Evolutionary conservation across 2,329 filamentous ascomycete genomes (phyloP), one percentile per base, ranked within the genome.

Genomic region (Colletotrichum cuscutae): DNA sequence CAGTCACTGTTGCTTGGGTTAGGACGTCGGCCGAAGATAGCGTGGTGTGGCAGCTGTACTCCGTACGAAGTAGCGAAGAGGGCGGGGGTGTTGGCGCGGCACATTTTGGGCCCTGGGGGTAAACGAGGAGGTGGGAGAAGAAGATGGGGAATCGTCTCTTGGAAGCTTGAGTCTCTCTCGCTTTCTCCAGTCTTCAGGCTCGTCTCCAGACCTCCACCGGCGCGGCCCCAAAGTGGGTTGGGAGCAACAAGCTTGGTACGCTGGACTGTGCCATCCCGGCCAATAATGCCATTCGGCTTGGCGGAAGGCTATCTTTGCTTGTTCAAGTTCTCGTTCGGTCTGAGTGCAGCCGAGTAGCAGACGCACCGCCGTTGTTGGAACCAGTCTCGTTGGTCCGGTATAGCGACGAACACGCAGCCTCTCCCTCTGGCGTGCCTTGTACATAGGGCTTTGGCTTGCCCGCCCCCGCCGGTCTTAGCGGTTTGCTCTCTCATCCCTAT

Each of bases 331-430:
- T 75, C 58, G 68, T 72, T 77, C 77, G 74, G 77, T 75, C 76
- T 75, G 71, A 78, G 75, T 77, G 75, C 72, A 78, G 75, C 78
- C 77, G 78, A 79, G 61, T 59, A 68, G 42, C 28, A 54, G 13
- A 37, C 54, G 46, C 22, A 46, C 70, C 42, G 46, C 49, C 66
- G 59, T 53, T 30, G 30, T 46, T 46, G 24, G 60, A 59, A 64
- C 62, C 37, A 24, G 35, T 61, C 60, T 46, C 28, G 54, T 61
- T 65, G 56, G 65, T 30, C 24, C 30, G 54, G 58, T 24, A 32
- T 19, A 61, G 32, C 37, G 58, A 30, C 54, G 37, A 30, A 37
- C 49, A 62, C 49, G 56, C 71, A 72, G 61, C 53, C 58, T 59
- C 65, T 53, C 46, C 11, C 37, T 22, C 49, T 72, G 58, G 52